Percentiles rank a stretch among this genome's conserved stretches.
phyloP scores from a whole-genome alignment of 176 grass and related monocot species.

The Avena sativa region DNA sequence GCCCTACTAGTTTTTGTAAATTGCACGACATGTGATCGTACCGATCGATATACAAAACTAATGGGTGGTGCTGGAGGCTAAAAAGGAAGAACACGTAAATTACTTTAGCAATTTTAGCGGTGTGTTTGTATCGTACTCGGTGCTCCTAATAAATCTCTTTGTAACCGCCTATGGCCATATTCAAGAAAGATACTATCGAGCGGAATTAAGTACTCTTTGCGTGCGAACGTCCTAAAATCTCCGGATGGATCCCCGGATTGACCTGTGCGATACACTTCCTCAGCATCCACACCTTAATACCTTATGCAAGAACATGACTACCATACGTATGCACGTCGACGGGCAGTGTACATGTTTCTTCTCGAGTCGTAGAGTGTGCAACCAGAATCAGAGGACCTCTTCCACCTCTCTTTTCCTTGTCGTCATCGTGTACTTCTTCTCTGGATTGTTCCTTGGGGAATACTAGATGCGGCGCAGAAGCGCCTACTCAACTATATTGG shows the following conservation, averaged over 20 bases:
- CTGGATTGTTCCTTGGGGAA: too few species aligned
- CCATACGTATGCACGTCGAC: neutral
- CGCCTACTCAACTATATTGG: too few species aligned
- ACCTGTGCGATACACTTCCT: conserved; percentile 22
- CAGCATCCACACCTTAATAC: neutral
- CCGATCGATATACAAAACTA: neutral
- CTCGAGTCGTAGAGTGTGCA: neutral
- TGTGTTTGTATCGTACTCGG: neutral
- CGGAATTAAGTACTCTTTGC: neutral
- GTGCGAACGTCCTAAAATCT: neutral
- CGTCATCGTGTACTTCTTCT: too few species aligned
- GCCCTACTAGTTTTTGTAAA: neutral
- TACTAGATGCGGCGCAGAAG: too few species aligned
- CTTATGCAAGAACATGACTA: neutral
- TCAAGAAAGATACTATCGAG: neutral
- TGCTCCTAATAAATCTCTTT: neutral
- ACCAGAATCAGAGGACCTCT: neutral
- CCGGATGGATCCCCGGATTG: neutral
- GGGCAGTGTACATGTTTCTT: neutral
- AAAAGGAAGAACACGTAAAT: neutral
- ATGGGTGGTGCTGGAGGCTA: neutral
- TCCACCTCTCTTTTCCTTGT: too few species aligned
- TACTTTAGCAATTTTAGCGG: neutral
- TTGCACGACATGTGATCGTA: neutral
- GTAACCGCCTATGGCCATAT: neutral